A percentile compares a stretch with the other conserved stretches of the same genome.
Evolutionary conservation across 306 rosid species (phyloP).

Genomic region (Alnus rubra): DNA sequence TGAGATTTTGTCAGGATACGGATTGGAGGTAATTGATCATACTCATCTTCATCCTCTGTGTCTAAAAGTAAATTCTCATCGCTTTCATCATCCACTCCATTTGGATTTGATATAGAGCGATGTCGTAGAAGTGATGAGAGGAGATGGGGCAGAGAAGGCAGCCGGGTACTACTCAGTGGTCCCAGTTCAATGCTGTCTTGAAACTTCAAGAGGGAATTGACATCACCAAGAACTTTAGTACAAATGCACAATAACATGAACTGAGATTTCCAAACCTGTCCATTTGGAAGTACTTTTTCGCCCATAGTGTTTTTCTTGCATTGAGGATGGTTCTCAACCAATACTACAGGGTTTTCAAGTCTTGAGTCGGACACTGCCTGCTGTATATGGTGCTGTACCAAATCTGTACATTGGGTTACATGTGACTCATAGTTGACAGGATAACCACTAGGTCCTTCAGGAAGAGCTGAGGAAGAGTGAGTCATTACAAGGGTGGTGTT

Average conservation of each 20-base stretch:
- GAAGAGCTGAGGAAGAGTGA: constrained; percentile 77
- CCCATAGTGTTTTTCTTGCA: constrained; percentile 70
- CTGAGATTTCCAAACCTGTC: constrained; percentile 91
- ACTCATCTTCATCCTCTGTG: constrained; percentile 72
- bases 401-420: constrained; percentile 55
- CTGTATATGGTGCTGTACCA: constrained; percentile 74
- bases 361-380: constrained; percentile 79
- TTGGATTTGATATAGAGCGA: constrained; percentile 37
- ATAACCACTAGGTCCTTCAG: constrained; percentile 76
- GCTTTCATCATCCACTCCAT: constrained; percentile 52
- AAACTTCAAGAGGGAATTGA: constrained; percentile 70
- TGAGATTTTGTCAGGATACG: constrained; percentile 74
- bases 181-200: constrained; percentile 80
- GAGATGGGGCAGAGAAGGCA: constrained; percentile 91
- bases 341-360: constrained; percentile 82
- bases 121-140: constrained; percentile 76
- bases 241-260: constrained; percentile 77
- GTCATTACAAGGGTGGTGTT: constrained; percentile 90
- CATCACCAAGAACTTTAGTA: constrained; percentile 81
- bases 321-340: constrained; percentile 92
- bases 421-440: constrained; percentile 66
- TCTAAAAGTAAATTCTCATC: constrained; percentile 57
- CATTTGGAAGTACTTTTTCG: constrained; percentile 93
- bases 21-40: constrained; percentile 81
- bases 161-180: constrained; percentile 46